Conservation (phyloP, 2,329 filamentous ascomycete species). For the Diplodia scrobiculata region DNA sequence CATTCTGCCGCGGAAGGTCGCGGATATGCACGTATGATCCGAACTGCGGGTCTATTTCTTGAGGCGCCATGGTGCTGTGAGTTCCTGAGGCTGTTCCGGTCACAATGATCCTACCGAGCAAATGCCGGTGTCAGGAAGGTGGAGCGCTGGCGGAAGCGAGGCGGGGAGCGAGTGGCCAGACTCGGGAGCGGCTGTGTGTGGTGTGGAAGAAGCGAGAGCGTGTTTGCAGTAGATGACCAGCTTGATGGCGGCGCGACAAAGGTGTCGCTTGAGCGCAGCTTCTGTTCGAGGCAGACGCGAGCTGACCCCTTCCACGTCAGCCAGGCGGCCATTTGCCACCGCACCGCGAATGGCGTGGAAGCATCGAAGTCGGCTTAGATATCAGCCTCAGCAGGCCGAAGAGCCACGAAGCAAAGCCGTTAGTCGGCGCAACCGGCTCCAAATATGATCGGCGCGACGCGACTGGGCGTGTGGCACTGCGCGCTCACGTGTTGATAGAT, state of each 20-base stretch:
- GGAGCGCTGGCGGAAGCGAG: background rate
- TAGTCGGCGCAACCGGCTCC: background rate
- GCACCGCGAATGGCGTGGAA: constrained; percentile 7
- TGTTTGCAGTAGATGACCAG: background rate
- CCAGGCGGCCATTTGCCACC: constrained; percentile 8
- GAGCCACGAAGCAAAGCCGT: background rate
- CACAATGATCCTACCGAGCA: background rate
- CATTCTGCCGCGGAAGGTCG: constrained; percentile 48
- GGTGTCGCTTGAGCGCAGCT: background rate
- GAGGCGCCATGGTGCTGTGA: constrained; percentile 29
- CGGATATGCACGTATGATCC: constrained; percentile 54
- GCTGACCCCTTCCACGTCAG: constrained; percentile 16
- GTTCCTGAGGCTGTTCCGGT: background rate
- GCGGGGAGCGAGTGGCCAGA: too few species aligned
- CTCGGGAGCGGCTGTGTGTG: background rate
- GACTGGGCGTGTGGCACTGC: constrained; percentile 7
- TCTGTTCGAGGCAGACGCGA: background rate
- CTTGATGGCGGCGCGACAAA: background rate
- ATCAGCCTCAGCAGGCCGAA: background rate
- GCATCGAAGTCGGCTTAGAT: constrained; percentile 2
- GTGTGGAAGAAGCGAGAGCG: background rate
- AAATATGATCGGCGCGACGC: constrained; percentile 17
- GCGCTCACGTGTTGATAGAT: constrained; percentile 22
- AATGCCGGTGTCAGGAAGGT: background rate
- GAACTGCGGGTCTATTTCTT: constrained; percentile 54